Conservation (phyloP, 495 filamentous ascomycete species). For the Penicillium ochrochloron region DNA sequence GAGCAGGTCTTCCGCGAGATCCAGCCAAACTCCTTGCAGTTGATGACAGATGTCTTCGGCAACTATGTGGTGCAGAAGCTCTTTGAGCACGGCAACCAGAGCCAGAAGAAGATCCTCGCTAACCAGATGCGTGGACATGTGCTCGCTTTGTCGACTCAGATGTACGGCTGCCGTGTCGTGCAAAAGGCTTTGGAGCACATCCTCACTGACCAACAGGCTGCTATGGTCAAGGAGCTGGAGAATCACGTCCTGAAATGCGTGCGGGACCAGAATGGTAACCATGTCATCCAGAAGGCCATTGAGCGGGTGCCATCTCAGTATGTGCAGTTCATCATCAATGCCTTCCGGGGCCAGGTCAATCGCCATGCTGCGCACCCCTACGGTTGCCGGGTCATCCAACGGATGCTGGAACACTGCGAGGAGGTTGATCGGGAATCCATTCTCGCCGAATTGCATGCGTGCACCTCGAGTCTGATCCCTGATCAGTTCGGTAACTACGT, state of each 20-base stretch:
- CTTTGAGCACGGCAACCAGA: slow-evolving; percentile 94
- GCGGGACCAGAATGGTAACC: slow-evolving; percentile 92
- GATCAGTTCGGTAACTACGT: slow-evolving; percentile 98
- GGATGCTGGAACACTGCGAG: slow-evolving; percentile 86
- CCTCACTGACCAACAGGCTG: slow-evolving; percentile 85
- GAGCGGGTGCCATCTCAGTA: slow-evolving; percentile 81
- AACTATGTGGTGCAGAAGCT: slow-evolving; percentile 99
- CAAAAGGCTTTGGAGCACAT: slow-evolving; percentile 98
- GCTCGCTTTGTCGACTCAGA: slow-evolving; percentile 76
- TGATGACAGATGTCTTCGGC: slow-evolving; percentile 97
- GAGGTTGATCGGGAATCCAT: slow-evolving; percentile 70
- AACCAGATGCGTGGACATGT: slow-evolving; percentile 87
- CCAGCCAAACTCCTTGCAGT: slow-evolving; percentile 75
- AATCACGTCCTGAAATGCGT: slow-evolving; percentile 79
- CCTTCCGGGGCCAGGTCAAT: slow-evolving; percentile 80
- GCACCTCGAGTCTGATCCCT: slow-evolving; percentile 71
- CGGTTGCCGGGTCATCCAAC: slow-evolving; percentile 91
- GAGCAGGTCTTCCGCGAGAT: slow-evolving; percentile 92
- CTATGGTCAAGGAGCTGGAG: slow-evolving; percentile 82
- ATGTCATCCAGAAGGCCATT: slow-evolving; percentile 95
- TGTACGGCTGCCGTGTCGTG: slow-evolving; percentile 95
- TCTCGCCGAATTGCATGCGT: slow-evolving; percentile 77
- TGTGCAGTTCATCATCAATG: slow-evolving; percentile 87
- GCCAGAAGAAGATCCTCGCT: slow-evolving; percentile 86
- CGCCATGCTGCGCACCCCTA: slow-evolving; percentile 79